phyloP scores from a whole-genome alignment of 768 basidiomycete genomes.

The Hygrocybe coccinea region DNA sequence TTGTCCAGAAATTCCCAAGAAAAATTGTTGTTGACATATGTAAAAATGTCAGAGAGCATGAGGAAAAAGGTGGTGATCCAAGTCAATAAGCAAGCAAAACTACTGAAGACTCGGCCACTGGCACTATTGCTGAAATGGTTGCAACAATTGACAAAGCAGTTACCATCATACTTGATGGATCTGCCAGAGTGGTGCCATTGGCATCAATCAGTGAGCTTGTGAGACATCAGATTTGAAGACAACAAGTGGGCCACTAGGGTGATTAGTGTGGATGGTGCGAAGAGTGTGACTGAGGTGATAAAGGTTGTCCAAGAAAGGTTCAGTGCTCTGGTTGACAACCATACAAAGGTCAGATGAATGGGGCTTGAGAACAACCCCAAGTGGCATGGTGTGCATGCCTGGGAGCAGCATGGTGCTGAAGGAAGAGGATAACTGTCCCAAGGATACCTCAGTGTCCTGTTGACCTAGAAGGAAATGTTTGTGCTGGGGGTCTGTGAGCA shows the following conservation, averaged over 20 bases:
- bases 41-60: conserved; percentile 18
- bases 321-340: conserved; percentile 35
- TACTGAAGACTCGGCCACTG: conserved; percentile 13
- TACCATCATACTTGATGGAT: conserved; percentile 21
- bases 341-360: conserved; percentile 28
- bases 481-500: conserved; percentile 3
- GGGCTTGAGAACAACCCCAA: conserved; percentile 33
- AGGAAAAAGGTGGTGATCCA: conserved; percentile 33
- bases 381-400: conserved; percentile 33
- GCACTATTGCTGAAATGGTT: conserved; percentile 18
- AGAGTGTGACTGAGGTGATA: conserved; percentile 22
- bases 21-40: conserved; percentile 35
- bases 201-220: conserved; percentile 24
- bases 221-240: conserved; percentile 27
- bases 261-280: not conserved
- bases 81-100: conserved; percentile 21
- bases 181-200: conserved; percentile 28
- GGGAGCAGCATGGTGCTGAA: conserved; percentile 26
- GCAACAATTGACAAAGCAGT: conserved; percentile 6
- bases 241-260: not conserved
- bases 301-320: conserved; percentile 28
- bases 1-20: conserved; percentile 13
- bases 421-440: conserved; percentile 13
- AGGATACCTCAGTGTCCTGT: conserved; percentile 16
- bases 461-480: conserved; percentile 16